Conservation (phyloP, 805 yeast genomes). For the Yarrowia yakushimensis region DNA sequence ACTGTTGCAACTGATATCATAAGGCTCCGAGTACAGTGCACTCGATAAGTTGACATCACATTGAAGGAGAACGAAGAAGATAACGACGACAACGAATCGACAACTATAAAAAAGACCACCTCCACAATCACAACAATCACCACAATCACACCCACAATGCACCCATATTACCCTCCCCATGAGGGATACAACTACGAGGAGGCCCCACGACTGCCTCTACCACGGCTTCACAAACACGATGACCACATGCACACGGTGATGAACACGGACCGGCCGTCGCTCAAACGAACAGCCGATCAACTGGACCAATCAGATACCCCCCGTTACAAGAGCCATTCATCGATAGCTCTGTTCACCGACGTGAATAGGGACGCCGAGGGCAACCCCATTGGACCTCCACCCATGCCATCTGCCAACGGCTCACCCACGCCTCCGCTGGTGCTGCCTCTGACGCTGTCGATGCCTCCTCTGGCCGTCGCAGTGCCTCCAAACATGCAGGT, state of each 20-base stretch:
- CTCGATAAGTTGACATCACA: neutral
- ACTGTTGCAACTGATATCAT: too few relatives aligned
- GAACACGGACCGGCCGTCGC: constrained; percentile 2
- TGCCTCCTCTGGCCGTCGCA: constrained; percentile 48
- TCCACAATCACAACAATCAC: too few relatives aligned
- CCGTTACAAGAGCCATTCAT: constrained; percentile 50
- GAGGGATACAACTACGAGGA: constrained; percentile 7
- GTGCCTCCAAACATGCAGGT: constrained; percentile 45
- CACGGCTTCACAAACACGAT: constrained; percentile 1
- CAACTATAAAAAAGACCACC: too few relatives aligned
- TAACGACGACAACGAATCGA: too few relatives aligned
- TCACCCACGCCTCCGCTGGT: constrained; percentile 3
- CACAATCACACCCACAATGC: neutral
- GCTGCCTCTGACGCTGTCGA: constrained; percentile 38
- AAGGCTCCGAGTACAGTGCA: too few relatives aligned
- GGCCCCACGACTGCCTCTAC: neutral
- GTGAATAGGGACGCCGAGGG: constrained; percentile 49
- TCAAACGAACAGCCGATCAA: neutral
- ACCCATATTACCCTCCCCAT: neutral
- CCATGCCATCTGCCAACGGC: neutral
- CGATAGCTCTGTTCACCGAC: constrained; percentile 79
- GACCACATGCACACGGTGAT: constrained; percentile 18
- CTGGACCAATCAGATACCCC: neutral
- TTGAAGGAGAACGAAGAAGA: too few relatives aligned
- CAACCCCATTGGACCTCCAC: constrained; percentile 5